Evolutionary conservation across 192 early-diverging fungal genomes (phyloP).

Genomic region (Umbelopsis ramanniana): DNA sequence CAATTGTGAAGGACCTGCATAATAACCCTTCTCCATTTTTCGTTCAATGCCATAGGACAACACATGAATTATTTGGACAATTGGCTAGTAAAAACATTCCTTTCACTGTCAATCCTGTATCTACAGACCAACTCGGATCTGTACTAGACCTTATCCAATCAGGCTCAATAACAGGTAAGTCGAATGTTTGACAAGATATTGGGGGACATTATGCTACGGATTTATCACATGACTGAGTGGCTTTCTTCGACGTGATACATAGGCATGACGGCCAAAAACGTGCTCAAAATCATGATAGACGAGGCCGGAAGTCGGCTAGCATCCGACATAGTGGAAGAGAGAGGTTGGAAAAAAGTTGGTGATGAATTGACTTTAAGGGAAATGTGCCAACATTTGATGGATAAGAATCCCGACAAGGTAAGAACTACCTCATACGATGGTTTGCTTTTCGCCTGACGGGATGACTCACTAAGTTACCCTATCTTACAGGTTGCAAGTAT

Average conservation of each 20-base stretch:
- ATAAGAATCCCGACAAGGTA: slow-evolving; percentile 49
- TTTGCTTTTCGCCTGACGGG: background rate
- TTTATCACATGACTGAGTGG: slow-evolving; percentile 29
- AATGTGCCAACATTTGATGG: slow-evolving; percentile 51
- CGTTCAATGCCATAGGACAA: slow-evolving; percentile 48
- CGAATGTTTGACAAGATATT: background rate
- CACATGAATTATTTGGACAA: slow-evolving; percentile 63
- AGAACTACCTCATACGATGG: slow-evolving; percentile 3
- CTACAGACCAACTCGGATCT: slow-evolving; percentile 56
- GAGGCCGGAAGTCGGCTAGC: slow-evolving; percentile 54
- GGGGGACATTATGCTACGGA: background rate
- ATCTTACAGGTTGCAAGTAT: slow-evolving; percentile 59
- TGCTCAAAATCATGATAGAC: slow-evolving; percentile 72
- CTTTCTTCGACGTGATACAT: background rate
- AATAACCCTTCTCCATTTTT: background rate
- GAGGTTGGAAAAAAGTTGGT: slow-evolving; percentile 62
- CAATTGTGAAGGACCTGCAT: too few relatives aligned
- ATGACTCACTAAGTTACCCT: background rate
- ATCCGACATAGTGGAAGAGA: slow-evolving; percentile 60
- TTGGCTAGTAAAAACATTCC: slow-evolving; percentile 47
- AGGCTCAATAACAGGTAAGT: slow-evolving; percentile 59
- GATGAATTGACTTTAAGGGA: slow-evolving; percentile 45
- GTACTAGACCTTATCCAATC: slow-evolving; percentile 66
- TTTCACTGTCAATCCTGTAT: slow-evolving; percentile 57
- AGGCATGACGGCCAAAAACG: slow-evolving; percentile 68